Evolutionary conservation across 2,329 filamentous ascomycete species (phyloP).

Genomic region (Curvularia verruculosa): DNA sequence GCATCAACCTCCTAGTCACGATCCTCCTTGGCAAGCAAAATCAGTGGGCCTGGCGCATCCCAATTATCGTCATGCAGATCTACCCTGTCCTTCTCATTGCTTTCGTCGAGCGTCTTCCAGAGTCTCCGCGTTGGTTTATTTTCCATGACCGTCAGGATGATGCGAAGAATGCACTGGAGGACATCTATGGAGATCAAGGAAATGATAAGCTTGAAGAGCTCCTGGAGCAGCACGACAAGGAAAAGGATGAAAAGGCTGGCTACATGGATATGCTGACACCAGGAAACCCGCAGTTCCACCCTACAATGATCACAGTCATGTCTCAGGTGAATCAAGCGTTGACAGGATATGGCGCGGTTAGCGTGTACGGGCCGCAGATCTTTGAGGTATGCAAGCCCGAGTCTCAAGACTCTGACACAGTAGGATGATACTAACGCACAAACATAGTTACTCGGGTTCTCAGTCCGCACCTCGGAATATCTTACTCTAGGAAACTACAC

Average conservation of each 20-base stretch:
- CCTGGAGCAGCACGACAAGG: constrained; percentile 57
- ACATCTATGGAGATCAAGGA: constrained; percentile 59
- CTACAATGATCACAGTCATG: constrained; percentile 66
- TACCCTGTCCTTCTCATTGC: constrained; percentile 62
- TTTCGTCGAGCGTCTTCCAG: constrained; percentile 61
- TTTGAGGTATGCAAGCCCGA: constrained; percentile 53
- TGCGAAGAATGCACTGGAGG: constrained; percentile 56
- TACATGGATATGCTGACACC: constrained; percentile 66
- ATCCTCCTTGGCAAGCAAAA: constrained; percentile 60
- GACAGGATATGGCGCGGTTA: constrained; percentile 65
- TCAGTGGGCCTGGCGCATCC: constrained; percentile 67
- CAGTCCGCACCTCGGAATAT: constrained; percentile 58
- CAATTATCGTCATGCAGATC: constrained; percentile 66
- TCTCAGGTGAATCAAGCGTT: constrained; percentile 67
- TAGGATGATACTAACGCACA: constrained; percentile 57
- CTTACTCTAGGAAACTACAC: constrained; percentile 66
- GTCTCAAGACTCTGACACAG: not conserved
- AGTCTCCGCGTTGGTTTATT: constrained; percentile 64
- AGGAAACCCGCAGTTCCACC: constrained; percentile 63
- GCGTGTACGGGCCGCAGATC: constrained; percentile 68
- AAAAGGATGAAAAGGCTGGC: constrained; percentile 54
- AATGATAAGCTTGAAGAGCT: constrained; percentile 59
- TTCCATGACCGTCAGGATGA: constrained; percentile 58
- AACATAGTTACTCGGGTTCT: constrained; percentile 62
- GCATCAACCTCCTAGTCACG: constrained; percentile 63